A percentile compares a stretch with the other conserved stretches of the same genome.
phyloP scores from a whole-genome alignment of 176 grass and related monocot genomes.

The Lolium perenne region DNA sequence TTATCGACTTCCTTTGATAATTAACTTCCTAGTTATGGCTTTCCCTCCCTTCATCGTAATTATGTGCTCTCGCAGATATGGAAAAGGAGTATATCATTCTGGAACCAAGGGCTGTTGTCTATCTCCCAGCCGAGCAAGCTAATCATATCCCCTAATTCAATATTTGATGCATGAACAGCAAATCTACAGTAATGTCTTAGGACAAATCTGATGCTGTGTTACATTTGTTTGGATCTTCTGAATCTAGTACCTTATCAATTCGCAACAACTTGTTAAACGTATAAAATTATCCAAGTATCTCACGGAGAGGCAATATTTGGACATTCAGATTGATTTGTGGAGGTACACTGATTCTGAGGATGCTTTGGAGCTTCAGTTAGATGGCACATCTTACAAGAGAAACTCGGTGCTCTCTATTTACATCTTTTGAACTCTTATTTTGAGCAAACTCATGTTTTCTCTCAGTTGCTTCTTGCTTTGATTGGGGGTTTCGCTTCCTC shows the following conservation, averaged over 20 bases:
- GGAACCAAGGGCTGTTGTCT: background rate
- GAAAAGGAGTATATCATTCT: background rate
- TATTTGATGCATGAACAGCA: too few relatives aligned
- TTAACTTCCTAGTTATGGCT: background rate
- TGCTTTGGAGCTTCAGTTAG: background rate
- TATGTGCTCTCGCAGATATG: slow-evolving; percentile 15
- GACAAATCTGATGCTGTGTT: background rate
- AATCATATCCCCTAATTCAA: background rate
- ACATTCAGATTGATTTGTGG: background rate
- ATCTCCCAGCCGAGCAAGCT: background rate
- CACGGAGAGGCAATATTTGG: too few relatives aligned
- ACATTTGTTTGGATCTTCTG: background rate
- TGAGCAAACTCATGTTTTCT: background rate
- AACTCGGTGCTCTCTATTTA: background rate
- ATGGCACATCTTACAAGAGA: background rate
- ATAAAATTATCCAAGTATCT: background rate
- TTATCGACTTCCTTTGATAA: background rate
- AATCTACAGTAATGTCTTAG: background rate
- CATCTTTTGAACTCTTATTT: background rate
- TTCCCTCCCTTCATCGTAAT: background rate
- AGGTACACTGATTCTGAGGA: background rate
- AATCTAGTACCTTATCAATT: background rate
- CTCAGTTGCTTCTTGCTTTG: background rate
- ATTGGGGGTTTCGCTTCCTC: background rate
- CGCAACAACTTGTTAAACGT: background rate